phyloP scores from a whole-genome alignment of 2,329 filamentous ascomycete genomes.

The Alternaria tenuissima region DNA sequence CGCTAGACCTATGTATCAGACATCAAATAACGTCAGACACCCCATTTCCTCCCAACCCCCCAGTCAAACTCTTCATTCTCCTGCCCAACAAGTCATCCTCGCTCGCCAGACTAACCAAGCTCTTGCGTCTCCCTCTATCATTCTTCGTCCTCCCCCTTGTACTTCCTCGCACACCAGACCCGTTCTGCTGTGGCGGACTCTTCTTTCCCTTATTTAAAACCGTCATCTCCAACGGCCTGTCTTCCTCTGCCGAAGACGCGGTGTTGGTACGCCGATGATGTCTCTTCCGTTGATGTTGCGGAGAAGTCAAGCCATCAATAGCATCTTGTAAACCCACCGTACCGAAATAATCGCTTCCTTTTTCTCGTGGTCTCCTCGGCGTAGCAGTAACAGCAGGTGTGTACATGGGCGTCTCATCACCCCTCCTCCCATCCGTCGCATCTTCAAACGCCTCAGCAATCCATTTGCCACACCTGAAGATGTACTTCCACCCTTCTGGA shows the following conservation, averaged over 20 bases:
- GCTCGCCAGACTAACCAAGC: slow-evolving; percentile 56
- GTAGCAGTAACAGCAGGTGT: slow-evolving; percentile 15
- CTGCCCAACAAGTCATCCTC: slow-evolving; percentile 58
- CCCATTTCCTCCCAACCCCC: slow-evolving; percentile 47
- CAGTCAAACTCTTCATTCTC: slow-evolving; percentile 59
- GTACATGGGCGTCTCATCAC: slow-evolving; percentile 22
- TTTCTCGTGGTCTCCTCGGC: not conserved
- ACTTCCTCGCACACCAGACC: not conserved
- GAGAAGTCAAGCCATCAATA: slow-evolving; percentile 63
- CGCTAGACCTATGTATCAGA: not conserved
- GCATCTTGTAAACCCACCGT: slow-evolving; percentile 78
- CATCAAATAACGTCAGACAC: slow-evolving; percentile 8
- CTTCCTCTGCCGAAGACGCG: slow-evolving; percentile 76
- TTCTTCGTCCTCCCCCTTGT: slow-evolving; percentile 36
- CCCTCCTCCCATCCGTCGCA: slow-evolving; percentile 33
- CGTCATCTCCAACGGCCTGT: slow-evolving; percentile 81
- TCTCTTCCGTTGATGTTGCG: slow-evolving; percentile 34
- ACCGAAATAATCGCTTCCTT: slow-evolving; percentile 76
- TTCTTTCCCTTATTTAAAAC: slow-evolving; percentile 39
- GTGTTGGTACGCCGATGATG: slow-evolving; percentile 60
- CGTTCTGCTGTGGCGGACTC: slow-evolving; percentile 23
- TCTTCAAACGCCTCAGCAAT: slow-evolving; percentile 77
- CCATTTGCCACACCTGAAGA: slow-evolving; percentile 81
- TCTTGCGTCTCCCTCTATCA: slow-evolving; percentile 47
- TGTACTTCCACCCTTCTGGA: slow-evolving; percentile 87